Conservation (phyloP, 1,284 basidiomycete genomes). For the Cryptococcus sp. region DNA sequence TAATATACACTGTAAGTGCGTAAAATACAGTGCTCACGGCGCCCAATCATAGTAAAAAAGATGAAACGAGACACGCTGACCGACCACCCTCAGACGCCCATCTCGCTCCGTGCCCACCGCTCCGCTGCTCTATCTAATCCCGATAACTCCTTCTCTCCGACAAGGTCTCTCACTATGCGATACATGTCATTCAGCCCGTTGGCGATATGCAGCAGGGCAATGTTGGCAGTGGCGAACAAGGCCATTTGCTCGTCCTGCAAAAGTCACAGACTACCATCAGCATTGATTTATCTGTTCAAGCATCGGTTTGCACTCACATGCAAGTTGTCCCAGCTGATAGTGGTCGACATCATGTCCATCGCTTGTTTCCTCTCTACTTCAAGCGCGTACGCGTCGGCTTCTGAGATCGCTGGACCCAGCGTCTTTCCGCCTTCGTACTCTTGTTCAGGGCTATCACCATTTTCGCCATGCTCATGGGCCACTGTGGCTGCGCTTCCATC, state of each 20-base stretch:
- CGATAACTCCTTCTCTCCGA: slow-evolving; percentile 44
- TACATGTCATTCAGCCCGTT: slow-evolving; percentile 44
- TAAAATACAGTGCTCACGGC: no score
- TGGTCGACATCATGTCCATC: slow-evolving; percentile 6
- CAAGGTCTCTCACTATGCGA: slow-evolving; percentile 34
- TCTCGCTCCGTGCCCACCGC: slow-evolving; percentile 30
- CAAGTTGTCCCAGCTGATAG: slow-evolving; percentile 12
- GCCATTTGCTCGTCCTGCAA: slow-evolving; percentile 48
- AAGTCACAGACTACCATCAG: neutral
- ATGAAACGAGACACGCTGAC: no score
- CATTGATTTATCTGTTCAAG: neutral
- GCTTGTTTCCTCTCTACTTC: slow-evolving; percentile 16
- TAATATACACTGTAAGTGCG: no score
- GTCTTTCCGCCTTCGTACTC: neutral
- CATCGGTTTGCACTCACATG: slow-evolving; percentile 3
- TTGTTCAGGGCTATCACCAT: no score
- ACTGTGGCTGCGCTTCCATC: neutral
- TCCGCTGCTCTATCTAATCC: slow-evolving; percentile 42
- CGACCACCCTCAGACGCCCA: neutral
- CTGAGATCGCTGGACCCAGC: neutral
- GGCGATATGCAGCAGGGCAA: slow-evolving; percentile 41
- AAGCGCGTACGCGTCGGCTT: neutral
- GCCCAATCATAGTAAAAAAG: no score
- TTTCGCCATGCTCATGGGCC: neutral
- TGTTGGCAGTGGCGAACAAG: slow-evolving; percentile 45